Evolutionary conservation across 2,329 filamentous ascomycete genomes (phyloP), one percentile per base, ranked within the genome.

Genomic region (Pseudogymnoascus sp.): DNA sequence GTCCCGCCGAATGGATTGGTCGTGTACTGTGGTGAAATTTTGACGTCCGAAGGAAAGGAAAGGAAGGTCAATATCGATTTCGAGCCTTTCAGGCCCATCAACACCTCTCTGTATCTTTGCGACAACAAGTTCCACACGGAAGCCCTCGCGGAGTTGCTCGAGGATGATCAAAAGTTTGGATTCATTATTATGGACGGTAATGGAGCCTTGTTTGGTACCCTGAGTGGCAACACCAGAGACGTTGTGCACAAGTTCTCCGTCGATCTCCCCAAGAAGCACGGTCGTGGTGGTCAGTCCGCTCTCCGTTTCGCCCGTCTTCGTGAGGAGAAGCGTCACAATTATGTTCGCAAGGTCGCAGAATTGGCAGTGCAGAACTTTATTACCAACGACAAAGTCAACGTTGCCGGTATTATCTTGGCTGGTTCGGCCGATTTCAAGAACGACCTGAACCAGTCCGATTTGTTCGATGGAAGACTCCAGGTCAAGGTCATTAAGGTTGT

Each of bases 141-240:
- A 79, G 93, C 95, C 16, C 82, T 99, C 70, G 95, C 93, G 69
- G 95, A 99, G 81, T 85, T 99, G 73, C 88, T 99, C 70, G 95
- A 99, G 80, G 97, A 93, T 16, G 95, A 99, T 77, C 95, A 98
- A 80, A 97, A 96, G 79, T 99, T 99, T 72, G 95, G 95, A 63
- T 99, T 99, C 81, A 99, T 99, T 78, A 89, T 99, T 80, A 99
- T 99, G 95, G 95, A 99, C 76, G 95, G 95, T 81, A 99, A 99
- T 79, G 96, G 95, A 72, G 91, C 95, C 48, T 87, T 99, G 31
- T 99, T 99, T 71, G 95, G 95, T 73, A 99, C 95, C 0, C 83
- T 99, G 45, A 96, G 92, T 73, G 96, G 95, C 71, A 99, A 99
- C 79, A 99, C 95, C 37, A 88, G 95, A 76, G 96, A 99, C 72